These are phyloP conservation scores for Echites panduratus DNA, from an alignment of 257 asterid species.

Conservation along the genomic window DNA sequence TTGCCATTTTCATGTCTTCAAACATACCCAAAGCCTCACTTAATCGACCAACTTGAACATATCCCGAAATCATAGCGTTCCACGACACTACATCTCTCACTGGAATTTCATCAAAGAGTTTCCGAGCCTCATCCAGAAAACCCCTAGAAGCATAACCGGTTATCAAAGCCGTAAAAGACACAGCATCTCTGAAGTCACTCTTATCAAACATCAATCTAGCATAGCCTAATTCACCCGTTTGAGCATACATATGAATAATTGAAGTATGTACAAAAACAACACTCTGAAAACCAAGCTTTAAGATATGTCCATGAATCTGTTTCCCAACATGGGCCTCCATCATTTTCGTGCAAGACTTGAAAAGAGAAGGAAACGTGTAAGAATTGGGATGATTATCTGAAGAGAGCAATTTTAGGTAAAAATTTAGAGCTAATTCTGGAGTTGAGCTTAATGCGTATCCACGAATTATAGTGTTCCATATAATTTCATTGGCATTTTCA, in stretches of 20 bases:
- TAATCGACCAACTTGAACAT: slow-evolving; percentile 19
- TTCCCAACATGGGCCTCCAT: slow-evolving; percentile 18
- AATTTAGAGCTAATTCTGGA: slow-evolving; percentile 20
- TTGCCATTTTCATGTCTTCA: slow-evolving; percentile 19
- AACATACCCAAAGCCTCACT: slow-evolving; percentile 27
- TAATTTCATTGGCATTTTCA: slow-evolving; percentile 19
- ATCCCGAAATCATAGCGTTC: slow-evolving; percentile 33
- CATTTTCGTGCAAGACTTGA: slow-evolving; percentile 22
- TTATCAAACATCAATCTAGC: slow-evolving; percentile 29
- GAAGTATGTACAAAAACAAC: slow-evolving; percentile 31
- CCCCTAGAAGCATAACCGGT: slow-evolving; percentile 21
- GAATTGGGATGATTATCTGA: slow-evolving; percentile 17
- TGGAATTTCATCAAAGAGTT: slow-evolving; percentile 32
- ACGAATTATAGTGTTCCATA: slow-evolving; percentile 26
- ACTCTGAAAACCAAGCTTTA: slow-evolving; percentile 22
- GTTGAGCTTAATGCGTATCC: slow-evolving; percentile 21
- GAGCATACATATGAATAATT: slow-evolving; percentile 25
- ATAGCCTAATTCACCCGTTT: slow-evolving; percentile 24
- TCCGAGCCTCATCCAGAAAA: slow-evolving; percentile 22
- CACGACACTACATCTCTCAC: slow-evolving; percentile 31
- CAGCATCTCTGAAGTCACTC: slow-evolving; percentile 28
- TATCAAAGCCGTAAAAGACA: slow-evolving; percentile 31
- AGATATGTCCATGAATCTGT: slow-evolving; percentile 25
- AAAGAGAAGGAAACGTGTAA: slow-evolving; percentile 23
- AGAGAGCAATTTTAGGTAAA: slow-evolving; percentile 20